Evolutionary conservation across 2,329 filamentous ascomycete species (phyloP).

Genomic region (Xylaria multiplex): DNA sequence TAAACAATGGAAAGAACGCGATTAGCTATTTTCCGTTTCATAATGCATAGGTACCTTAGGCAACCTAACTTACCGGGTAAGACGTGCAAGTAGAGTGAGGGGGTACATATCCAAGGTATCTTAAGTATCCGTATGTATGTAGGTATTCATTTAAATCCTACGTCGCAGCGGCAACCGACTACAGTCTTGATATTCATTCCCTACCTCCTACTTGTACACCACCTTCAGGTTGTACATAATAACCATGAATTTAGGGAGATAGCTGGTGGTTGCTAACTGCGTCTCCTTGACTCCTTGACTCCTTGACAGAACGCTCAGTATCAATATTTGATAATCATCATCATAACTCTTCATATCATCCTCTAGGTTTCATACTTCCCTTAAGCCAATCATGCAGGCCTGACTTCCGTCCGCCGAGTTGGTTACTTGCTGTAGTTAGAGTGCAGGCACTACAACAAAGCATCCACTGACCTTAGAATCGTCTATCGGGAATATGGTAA

Average conservation of each 20-base stretch:
- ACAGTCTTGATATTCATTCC: not conserved
- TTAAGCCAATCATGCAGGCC: not conserved
- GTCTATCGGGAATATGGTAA: slow-evolving; percentile 13
- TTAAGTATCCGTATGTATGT: no score
- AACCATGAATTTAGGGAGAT: no score
- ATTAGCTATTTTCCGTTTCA: not conserved
- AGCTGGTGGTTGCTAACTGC: slow-evolving; percentile 9
- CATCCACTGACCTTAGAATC: slow-evolving; percentile 5
- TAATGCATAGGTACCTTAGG: not conserved
- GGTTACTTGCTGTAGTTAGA: not conserved
- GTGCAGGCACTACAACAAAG: not conserved
- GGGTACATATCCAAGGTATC: not conserved
- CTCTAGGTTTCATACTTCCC: not conserved
- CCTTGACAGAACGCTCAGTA: not conserved
- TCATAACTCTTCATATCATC: not conserved
- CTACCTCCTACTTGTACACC: no score
- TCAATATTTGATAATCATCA: slow-evolving; percentile 8
- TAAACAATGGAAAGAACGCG: slow-evolving; percentile 5
- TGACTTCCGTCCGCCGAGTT: not conserved
- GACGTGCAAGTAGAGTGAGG: no score
- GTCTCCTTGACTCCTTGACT: not conserved
- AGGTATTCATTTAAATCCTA: not conserved
- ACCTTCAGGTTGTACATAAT: no score
- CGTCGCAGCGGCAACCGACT: not conserved
- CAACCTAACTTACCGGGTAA: no score